Conservation (phyloP, 164 flowering plant genomes). For the Warburgia ugandensis region DNA sequence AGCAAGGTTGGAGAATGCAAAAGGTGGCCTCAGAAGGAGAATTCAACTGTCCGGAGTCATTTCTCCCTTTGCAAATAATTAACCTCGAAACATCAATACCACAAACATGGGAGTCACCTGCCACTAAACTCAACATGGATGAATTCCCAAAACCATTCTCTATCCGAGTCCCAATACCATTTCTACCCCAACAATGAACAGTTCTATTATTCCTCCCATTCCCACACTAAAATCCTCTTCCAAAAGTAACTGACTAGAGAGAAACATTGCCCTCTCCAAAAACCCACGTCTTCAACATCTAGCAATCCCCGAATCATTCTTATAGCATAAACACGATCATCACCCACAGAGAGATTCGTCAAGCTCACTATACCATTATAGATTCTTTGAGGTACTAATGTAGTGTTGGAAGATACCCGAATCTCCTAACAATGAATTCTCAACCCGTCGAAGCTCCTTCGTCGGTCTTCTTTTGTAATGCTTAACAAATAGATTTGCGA, state of each 20-base stretch:
- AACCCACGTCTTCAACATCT: slow-evolving; percentile 57
- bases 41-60: slow-evolving; percentile 38
- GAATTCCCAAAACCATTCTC: too few species aligned
- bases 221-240: slow-evolving; percentile 53
- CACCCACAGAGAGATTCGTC: slow-evolving; percentile 47
- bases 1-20: slow-evolving; percentile 29
- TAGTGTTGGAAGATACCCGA: not conserved
- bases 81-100: slow-evolving; percentile 36
- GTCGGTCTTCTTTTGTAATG: too few species aligned
- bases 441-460: slow-evolving; percentile 52
- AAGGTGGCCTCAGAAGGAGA: slow-evolving; percentile 17
- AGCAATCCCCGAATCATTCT: slow-evolving; percentile 17
- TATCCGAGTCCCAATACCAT: too few species aligned
- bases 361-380: slow-evolving; percentile 32
- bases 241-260: slow-evolving; percentile 41
- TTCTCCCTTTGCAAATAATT: slow-evolving; percentile 47
- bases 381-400: slow-evolving; percentile 27
- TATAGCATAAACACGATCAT: slow-evolving; percentile 57
- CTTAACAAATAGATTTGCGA: too few species aligned
- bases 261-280: slow-evolving; percentile 2
- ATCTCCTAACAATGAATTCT: slow-evolving; percentile 65
- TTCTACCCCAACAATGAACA: too few species aligned
- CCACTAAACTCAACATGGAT: too few species aligned
- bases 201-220: too few species aligned
- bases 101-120: slow-evolving; percentile 59